Evolutionary conservation across 2,329 filamentous ascomycete genomes (phyloP), one percentile per base, ranked within the genome.

Genomic region (Westerdykella ornata): DNA sequence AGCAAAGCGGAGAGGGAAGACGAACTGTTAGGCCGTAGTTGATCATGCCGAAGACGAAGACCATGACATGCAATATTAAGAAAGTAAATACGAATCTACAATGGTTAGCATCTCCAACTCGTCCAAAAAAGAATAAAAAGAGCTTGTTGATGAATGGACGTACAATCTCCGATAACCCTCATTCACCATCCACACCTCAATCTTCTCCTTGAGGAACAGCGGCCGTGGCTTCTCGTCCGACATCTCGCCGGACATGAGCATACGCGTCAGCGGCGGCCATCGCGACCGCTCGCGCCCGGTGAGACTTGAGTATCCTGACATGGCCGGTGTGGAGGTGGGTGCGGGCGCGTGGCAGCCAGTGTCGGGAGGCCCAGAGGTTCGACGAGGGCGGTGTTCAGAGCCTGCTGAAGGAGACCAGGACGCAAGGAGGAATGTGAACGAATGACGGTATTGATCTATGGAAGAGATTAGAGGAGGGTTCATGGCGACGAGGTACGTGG

Each of bases 151-250:
- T 15, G 6, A 17, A n/a, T 15, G 9, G 11, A 76, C 82, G 43
- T 73, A 88, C 80, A 90, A 75, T 78, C 84, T 75, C 62, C 84
- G 76, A 63, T 88, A 88, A 46, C 86, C 86, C 63, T 90, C 86
- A 62, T 90, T 90, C 47, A 90, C 83, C 85, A 92, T 89, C 86
- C 86, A 92, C 51, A 81, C 74, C 65, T 89, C 83, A 59, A 90
- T 84, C 62, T 78, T 84, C 64, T 90, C 84, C 58, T 78, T 76
- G 48, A 77, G 66, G 17, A 78, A 80, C 53, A 90, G 70, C 42
- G 81, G 76, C 60, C 80, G 81, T 52, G 84, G 81, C 57, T 72
- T 77, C 61, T 88, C 82, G 56, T 81, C 81, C 41, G 81, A 86
- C 78, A 89, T 84, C 70, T 88, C 84, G 37, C 85, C 85, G 42